Evolutionary conservation across 306 rosid genomes (phyloP).

Genomic region (Dryas drummondii): DNA sequence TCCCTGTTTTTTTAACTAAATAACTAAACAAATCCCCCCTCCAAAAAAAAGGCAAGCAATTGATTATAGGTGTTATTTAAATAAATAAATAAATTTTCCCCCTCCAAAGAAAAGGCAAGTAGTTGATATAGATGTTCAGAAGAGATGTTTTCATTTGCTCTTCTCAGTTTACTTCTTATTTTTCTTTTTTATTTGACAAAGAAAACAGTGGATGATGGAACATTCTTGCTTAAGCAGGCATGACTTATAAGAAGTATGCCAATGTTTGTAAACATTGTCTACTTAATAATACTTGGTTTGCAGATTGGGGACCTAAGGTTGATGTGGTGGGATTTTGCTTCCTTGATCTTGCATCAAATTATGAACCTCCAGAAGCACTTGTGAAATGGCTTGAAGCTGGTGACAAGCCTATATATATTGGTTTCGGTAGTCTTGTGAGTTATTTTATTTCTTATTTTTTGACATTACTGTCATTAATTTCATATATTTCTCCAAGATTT

Average conservation of each 20-base stretch:
- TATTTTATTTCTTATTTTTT: slow-evolving; percentile 19
- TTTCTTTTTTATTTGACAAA: not conserved
- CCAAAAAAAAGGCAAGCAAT: not conserved
- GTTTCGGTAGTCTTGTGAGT: slow-evolving; percentile 96
- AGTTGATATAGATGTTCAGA: not conserved
- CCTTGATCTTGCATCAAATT: slow-evolving; percentile 98
- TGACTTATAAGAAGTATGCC: slow-evolving; percentile 8
- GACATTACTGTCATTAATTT: not conserved
- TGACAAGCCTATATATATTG: slow-evolving; percentile 86
- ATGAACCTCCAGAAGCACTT: slow-evolving; percentile 78
- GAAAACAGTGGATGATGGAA: not conserved
- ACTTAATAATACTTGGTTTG: slow-evolving; percentile 33
- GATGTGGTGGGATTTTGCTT: slow-evolving; percentile 99
- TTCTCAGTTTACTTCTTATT: not conserved
- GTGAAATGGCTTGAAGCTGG: slow-evolving; percentile 88
- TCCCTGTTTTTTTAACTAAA: not conserved
- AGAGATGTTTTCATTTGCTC: not conserved
- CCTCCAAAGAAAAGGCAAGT: not conserved
- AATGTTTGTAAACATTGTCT: slow-evolving; percentile 6
- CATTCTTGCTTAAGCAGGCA: not conserved
- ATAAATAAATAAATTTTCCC: not conserved
- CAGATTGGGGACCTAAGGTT: slow-evolving; percentile 98
- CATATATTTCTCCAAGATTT: not conserved
- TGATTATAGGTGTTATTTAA: not conserved
- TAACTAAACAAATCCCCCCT: not conserved